Conservation (phyloP, 2,329 filamentous ascomycete genomes). For the Fusarium algeriense region DNA sequence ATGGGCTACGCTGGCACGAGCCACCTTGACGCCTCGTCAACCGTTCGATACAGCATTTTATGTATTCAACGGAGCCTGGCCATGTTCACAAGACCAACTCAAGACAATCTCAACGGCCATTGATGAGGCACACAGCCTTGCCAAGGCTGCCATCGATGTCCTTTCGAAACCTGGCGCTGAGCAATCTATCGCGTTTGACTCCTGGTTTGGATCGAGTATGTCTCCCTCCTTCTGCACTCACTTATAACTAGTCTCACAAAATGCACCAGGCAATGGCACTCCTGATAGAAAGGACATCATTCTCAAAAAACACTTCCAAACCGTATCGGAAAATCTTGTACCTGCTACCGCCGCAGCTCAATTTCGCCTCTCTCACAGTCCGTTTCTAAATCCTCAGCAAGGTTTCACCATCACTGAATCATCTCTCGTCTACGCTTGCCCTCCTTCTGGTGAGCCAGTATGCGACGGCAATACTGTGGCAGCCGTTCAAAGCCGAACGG, state of each 20-base stretch:
- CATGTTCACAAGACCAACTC: background rate
- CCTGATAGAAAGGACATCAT: background rate
- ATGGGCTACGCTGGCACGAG: background rate
- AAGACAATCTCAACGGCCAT: background rate
- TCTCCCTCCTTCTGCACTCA: background rate
- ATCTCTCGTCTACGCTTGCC: background rate
- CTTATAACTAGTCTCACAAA: background rate
- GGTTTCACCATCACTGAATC: background rate
- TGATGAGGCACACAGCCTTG: background rate
- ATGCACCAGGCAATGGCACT: background rate
- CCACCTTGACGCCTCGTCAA: background rate
- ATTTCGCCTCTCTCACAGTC: background rate
- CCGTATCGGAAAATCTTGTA: background rate
- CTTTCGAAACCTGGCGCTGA: background rate
- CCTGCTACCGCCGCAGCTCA: background rate
- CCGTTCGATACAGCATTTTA: background rate
- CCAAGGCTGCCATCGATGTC: background rate
- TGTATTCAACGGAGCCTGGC: background rate
- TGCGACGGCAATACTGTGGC: background rate
- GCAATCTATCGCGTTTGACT: background rate
- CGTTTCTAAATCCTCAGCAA: background rate
- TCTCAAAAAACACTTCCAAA: background rate
- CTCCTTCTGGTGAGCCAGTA: background rate
- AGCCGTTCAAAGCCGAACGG: background rate
- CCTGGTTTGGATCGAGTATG: background rate